Conservation (phyloP, 345 rosid species). For the Mercurialis annua region DNA sequence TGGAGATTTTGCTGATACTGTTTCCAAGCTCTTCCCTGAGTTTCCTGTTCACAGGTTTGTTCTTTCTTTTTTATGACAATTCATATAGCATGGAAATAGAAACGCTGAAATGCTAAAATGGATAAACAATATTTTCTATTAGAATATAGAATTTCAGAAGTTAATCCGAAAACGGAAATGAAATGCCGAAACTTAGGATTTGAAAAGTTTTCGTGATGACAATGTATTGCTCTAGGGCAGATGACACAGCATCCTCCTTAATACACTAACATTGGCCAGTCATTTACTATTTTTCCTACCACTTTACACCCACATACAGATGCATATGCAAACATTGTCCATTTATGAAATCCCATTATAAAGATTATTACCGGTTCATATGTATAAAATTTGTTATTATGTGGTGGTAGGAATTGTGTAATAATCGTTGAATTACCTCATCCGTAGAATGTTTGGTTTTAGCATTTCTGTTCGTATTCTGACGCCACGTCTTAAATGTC, state of each 20-base stretch:
- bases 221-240: no score
- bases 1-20: slow-evolving; percentile 56
- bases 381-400: neutral
- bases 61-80: neutral
- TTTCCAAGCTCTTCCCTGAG: slow-evolving; percentile 62
- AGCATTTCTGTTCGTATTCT: neutral
- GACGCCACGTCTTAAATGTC: neutral
- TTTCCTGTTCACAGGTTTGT: slow-evolving; percentile 57
- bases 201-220: no score
- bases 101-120: no score
- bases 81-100: no score
- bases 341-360: neutral
- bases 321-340: neutral
- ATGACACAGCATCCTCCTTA: no score
- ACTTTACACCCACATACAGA: neutral
- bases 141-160: no score
- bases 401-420: neutral
- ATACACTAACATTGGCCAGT: no score
- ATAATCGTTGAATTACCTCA: neutral
- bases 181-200: no score
- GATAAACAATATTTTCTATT: no score
- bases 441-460: neutral
- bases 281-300: neutral
- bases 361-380: neutral
- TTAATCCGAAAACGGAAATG: no score